A percentile compares a stretch with the other conserved stretches of the same genome.
Conservation (phyloP, 345 rosid species). For the Cochlearia excelsa region DNA sequence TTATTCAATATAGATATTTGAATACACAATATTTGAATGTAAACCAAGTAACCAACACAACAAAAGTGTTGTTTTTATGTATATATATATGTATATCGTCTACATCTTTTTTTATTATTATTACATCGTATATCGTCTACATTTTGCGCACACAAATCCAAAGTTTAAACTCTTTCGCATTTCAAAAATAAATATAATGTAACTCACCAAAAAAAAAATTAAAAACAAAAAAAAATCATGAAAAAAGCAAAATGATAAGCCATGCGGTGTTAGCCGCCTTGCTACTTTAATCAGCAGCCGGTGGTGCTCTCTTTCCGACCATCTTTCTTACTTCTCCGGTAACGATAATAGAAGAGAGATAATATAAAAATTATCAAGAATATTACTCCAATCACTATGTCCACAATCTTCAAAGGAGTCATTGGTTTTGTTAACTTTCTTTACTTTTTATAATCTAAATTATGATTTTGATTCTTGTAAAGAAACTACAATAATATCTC, state of each 20-base stretch:
- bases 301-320: slow-evolving; percentile 24
- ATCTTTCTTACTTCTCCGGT: slow-evolving; percentile 9
- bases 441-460: background rate
- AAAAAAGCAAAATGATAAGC: background rate
- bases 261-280: background rate
- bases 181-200: too few relatives aligned
- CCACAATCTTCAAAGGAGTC: slow-evolving; percentile 33
- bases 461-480: background rate
- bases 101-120: too few relatives aligned
- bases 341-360: slow-evolving; percentile 29
- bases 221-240: too few relatives aligned
- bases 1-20: too few relatives aligned
- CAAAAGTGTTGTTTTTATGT: too few relatives aligned
- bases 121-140: too few relatives aligned
- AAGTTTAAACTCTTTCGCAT: too few relatives aligned
- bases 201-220: too few relatives aligned
- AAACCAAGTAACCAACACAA: too few relatives aligned
- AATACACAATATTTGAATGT: too few relatives aligned
- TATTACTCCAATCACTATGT: slow-evolving; percentile 27
- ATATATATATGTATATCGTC: too few relatives aligned
- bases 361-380: slow-evolving; percentile 25
- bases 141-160: too few relatives aligned
- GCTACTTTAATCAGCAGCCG: slow-evolving; percentile 18
- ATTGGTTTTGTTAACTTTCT: background rate
- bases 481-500: background rate